Percentiles rank a stretch among this genome's conserved stretches.
Conservation (phyloP, 148 eudicot genomes). For the Pharnaceum exiguum region DNA sequence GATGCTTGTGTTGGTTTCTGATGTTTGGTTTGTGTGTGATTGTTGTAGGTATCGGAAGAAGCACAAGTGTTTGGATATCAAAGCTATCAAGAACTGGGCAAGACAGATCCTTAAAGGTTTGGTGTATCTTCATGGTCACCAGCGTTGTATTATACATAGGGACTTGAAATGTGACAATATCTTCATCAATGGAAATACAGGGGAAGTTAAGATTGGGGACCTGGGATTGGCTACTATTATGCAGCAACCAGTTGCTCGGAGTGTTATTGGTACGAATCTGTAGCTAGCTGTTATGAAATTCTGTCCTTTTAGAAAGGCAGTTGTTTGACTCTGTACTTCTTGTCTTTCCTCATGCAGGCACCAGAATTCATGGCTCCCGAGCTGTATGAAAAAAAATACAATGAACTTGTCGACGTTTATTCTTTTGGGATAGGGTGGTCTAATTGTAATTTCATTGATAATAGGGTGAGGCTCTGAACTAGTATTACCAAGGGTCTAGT, state of each 20-base stretch:
- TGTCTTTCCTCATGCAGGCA: slow-evolving; percentile 39
- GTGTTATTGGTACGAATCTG: not conserved
- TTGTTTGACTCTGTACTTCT: not conserved
- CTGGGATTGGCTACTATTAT: slow-evolving; percentile 44
- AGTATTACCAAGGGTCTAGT: too few relatives aligned
- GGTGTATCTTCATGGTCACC: slow-evolving; percentile 44
- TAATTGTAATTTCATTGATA: too few relatives aligned
- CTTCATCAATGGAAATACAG: slow-evolving; percentile 59
- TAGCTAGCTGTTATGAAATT: too few relatives aligned
- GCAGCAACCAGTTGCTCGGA: not conserved
- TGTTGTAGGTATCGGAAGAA: slow-evolving; percentile 48
- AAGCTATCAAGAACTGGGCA: slow-evolving; percentile 54
- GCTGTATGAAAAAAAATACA: slow-evolving; percentile 57
- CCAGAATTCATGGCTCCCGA: slow-evolving; percentile 85
- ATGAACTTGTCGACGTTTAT: slow-evolving; percentile 65
- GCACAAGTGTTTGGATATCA: slow-evolving; percentile 32
- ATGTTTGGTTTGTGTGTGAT: too few relatives aligned
- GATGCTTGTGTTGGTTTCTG: too few relatives aligned
- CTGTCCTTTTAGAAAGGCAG: not conserved
- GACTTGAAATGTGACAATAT: slow-evolving; percentile 35
- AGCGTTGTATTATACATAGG: slow-evolving; percentile 49
- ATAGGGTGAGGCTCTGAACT: too few relatives aligned
- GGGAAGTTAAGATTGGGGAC: slow-evolving; percentile 70
- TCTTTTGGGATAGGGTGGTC: slow-evolving; percentile 47
- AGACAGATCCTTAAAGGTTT: slow-evolving; percentile 54